phyloP scores from a whole-genome alignment of 2,329 filamentous ascomycete genomes.

The Calonectria fujianensis region DNA sequence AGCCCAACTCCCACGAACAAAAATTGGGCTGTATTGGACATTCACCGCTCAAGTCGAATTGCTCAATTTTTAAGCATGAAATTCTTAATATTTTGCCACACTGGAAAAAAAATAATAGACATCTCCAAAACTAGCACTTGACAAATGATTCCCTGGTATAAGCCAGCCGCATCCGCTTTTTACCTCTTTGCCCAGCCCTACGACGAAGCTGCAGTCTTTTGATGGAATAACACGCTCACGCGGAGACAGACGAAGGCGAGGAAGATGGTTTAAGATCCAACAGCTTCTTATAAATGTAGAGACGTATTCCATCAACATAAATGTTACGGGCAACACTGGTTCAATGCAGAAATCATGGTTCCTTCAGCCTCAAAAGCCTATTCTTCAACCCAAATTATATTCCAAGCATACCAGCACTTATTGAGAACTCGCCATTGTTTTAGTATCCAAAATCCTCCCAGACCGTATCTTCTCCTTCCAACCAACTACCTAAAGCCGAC shows the following conservation, averaged over 20 bases:
- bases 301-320: neutral
- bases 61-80: neutral
- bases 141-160: too few relatives aligned
- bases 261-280: too few relatives aligned
- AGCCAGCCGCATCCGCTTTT: too few relatives aligned
- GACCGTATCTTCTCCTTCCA: slow-evolving; percentile 71
- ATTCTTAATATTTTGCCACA: neutral
- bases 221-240: too few relatives aligned
- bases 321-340: neutral
- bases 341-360: too few relatives aligned
- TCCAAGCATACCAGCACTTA: neutral
- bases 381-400: neutral
- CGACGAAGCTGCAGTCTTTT: neutral
- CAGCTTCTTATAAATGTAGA: too few relatives aligned
- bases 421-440: neutral
- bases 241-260: too few relatives aligned
- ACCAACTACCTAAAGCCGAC: slow-evolving; percentile 68
- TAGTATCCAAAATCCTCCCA: slow-evolving; percentile 79
- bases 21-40: too few relatives aligned
- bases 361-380: neutral
- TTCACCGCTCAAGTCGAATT: neutral
- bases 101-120: too few relatives aligned
- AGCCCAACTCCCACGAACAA: neutral
- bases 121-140: too few relatives aligned
- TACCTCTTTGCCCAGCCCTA: too few relatives aligned